Conservation (phyloP, 805 yeast genomes). For the Lipomyces anomalus region DNA sequence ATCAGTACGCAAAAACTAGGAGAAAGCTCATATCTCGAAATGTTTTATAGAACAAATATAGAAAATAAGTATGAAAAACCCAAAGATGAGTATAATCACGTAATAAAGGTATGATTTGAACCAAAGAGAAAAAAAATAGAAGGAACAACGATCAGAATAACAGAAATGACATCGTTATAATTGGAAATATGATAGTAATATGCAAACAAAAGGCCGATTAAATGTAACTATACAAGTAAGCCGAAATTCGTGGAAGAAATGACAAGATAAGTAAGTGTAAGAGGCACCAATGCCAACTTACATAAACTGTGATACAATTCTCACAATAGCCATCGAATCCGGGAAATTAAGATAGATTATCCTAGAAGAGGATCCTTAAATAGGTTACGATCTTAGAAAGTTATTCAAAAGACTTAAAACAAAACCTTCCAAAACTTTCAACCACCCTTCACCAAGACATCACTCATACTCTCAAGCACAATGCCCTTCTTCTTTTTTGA, state of each 20-base stretch:
- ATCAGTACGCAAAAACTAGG: too few species aligned
- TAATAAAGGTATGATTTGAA: background rate
- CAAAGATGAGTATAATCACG: background rate
- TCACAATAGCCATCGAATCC: background rate
- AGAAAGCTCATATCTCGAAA: too few species aligned
- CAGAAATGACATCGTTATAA: too few species aligned
- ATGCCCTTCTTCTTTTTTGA: conserved; percentile 12
- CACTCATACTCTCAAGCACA: background rate
- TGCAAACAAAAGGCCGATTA: too few species aligned
- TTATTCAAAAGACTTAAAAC: too few species aligned
- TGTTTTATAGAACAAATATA: background rate
- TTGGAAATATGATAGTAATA: too few species aligned
- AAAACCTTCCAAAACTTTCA: too few species aligned
- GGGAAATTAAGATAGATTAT: background rate
- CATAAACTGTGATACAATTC: background rate
- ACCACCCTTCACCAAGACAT: conserved; percentile 12
- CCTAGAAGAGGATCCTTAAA: too few species aligned
- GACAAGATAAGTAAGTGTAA: too few species aligned
- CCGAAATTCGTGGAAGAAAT: too few species aligned
- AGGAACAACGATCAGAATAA: background rate
- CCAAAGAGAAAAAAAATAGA: conserved; percentile 1
- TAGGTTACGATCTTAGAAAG: too few species aligned
- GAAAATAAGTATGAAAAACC: background rate
- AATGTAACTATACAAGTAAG: too few species aligned
- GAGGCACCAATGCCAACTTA: background rate